A percentile compares a stretch with the other conserved stretches of the same genome.
Evolutionary conservation across 78 protist species (phyloP).

Genomic region (Ministeria vibrans): DNA sequence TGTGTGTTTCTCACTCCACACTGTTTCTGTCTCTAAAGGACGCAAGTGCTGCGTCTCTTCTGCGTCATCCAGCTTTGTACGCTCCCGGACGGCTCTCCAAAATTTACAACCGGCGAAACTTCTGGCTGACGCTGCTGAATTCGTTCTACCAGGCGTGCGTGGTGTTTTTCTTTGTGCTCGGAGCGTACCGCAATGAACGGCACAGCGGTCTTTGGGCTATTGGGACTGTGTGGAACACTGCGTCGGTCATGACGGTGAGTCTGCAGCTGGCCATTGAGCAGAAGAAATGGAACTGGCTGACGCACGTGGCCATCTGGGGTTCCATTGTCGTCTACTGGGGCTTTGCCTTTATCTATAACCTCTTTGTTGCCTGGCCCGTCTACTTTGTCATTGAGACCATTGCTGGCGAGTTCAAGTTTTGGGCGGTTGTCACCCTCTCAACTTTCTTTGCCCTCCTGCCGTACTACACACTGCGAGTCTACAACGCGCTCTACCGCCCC

Average conservation of each 20-base stretch:
- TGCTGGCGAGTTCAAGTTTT: neutral
- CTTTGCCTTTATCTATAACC: neutral
- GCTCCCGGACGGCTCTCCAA: neutral
- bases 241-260: neutral
- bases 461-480: neutral
- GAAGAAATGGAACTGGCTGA: neutral
- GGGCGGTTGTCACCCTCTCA: too few species aligned
- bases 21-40: too few species aligned
- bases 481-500: neutral
- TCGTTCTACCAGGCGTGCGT: conserved; percentile 14
- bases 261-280: neutral
- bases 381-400: neutral
- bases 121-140: conserved; percentile 4
- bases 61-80: neutral
- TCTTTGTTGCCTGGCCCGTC: neutral
- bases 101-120: neutral
- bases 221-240: conserved; percentile 9
- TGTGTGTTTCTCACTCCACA: too few species aligned
- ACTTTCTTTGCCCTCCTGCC: neutral
- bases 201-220: conserved; percentile 1
- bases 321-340: conserved; percentile 4
- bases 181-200: neutral
- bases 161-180: conserved; percentile 18
- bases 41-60: neutral
- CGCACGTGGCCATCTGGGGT: conserved; percentile 8